Base-by-base conservation (phyloP, 129 eudicot species). In the Glebionis coronaria region DNA sequence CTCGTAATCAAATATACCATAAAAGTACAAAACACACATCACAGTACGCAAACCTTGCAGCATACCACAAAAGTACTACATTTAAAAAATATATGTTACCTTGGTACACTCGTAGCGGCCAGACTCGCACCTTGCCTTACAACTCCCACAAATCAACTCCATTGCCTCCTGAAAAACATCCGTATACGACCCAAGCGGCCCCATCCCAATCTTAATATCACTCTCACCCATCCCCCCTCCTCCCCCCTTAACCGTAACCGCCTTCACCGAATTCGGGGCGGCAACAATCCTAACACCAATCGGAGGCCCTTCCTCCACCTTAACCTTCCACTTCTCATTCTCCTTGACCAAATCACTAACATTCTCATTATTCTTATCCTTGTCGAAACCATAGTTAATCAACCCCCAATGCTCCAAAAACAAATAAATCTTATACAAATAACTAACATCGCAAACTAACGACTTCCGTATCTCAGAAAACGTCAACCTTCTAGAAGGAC, bases 221-320 rank as follows among this genome's bases (percentile, higher is more conserved):
- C 54, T 63, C 19, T 70, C 84, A 23, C 52, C 66, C 60, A 40
- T 42, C 16, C 12, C 42, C n/a, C 55, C 27, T n/a, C 73, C 82
- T 20, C 69, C 75, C 38, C 19, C 44, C 29, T 14, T 28, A 27
- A 79, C 70, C 4, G 63, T 50, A n/a, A 82, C 74, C 3, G 90
- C 87, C 74, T 94, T 94, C 74, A 79, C 68, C 55, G 99, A 82
- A 81, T 82, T 82, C 0, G 99, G 99, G 12, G 67, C 66, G 0
- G 86, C 95, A 74, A 94, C 99, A 70, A 94, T 95, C 83, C 90
- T 83, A 51, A 94, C 88, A 18, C 99, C 97, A 71, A 82, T 60
- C 1, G 99, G 99, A 46, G 97, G 88, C 73, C 99, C 99, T 72
- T 94, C 97, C 74, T 94, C 99, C 70, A 89, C 83, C 84, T 82